Conservation (phyloP, 2,329 filamentous ascomycete genomes). For the Bipolaris sorokiniana region DNA sequence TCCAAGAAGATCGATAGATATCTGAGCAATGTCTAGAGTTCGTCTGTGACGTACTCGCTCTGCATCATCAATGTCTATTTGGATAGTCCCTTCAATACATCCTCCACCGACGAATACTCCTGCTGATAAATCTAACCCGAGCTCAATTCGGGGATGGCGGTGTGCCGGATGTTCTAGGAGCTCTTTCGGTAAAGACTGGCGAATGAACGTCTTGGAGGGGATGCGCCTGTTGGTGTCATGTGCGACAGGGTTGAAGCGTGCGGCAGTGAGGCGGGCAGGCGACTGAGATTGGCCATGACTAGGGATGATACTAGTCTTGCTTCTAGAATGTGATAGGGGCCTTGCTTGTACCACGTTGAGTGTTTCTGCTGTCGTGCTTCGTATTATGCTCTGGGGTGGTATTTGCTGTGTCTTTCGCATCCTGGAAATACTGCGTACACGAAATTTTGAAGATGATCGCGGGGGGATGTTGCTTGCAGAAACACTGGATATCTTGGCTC, state of each 20-base stretch:
- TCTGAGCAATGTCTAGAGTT: constrained; percentile 55
- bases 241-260: constrained; percentile 51
- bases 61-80: constrained; percentile 56
- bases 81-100: constrained; percentile 59
- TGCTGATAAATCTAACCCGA: constrained; percentile 58
- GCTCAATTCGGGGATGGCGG: constrained; percentile 56
- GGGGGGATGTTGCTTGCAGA: constrained; percentile 54
- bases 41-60: constrained; percentile 53
- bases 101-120: constrained; percentile 63
- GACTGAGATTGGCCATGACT: constrained; percentile 56
- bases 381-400: constrained; percentile 24
- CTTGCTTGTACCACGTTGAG: constrained; percentile 16
- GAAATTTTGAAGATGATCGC: constrained; percentile 53
- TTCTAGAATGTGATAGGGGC: constrained; percentile 34
- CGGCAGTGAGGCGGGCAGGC: constrained; percentile 55
- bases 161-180: constrained; percentile 58
- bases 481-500: constrained; percentile 55
- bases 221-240: constrained; percentile 52
- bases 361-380: constrained; percentile 22
- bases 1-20: constrained; percentile 60
- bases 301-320: constrained; percentile 49
- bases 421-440: constrained; percentile 34
- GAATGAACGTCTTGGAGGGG: constrained; percentile 58
- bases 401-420: constrained; percentile 25
- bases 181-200: constrained; percentile 54